These are phyloP conservation scores for Limonium bicolor DNA, from an alignment of 148 eudicot species.

Conservation along the genomic window DNA sequence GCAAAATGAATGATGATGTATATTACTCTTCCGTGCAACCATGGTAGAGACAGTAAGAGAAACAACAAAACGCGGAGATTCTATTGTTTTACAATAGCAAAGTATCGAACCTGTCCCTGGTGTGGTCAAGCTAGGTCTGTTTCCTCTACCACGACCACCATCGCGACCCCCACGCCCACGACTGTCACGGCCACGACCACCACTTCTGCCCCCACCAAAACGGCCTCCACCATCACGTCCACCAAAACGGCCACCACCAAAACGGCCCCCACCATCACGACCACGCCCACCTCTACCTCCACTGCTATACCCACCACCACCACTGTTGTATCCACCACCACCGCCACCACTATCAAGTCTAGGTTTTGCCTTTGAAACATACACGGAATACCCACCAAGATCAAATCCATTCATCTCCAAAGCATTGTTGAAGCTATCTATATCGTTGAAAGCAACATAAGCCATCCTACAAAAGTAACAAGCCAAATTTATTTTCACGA, in stretches of 20 bases:
- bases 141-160: background rate
- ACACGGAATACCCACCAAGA: conserved; percentile 1
- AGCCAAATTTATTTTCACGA: background rate
- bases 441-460: conserved; percentile 6
- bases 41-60: no score
- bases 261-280: background rate
- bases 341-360: background rate
- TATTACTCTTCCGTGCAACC: no score
- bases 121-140: no score
- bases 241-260: background rate
- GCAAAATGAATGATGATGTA: no score
- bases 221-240: conserved; percentile 1
- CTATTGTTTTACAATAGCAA: no score
- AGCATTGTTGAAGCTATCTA: background rate
- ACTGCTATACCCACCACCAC: conserved; percentile 5
- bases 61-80: no score
- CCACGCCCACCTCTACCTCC: conserved; percentile 4
- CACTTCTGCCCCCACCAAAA: background rate
- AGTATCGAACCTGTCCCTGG: no score
- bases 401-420: conserved; percentile 7
- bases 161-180: conserved; percentile 2
- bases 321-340: background rate
- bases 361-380: conserved; percentile 8
- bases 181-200: conserved; percentile 2
- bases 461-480: conserved; percentile 3